Evolutionary conservation across 345 rosid species (phyloP).

Genomic region (Draba incana): DNA sequence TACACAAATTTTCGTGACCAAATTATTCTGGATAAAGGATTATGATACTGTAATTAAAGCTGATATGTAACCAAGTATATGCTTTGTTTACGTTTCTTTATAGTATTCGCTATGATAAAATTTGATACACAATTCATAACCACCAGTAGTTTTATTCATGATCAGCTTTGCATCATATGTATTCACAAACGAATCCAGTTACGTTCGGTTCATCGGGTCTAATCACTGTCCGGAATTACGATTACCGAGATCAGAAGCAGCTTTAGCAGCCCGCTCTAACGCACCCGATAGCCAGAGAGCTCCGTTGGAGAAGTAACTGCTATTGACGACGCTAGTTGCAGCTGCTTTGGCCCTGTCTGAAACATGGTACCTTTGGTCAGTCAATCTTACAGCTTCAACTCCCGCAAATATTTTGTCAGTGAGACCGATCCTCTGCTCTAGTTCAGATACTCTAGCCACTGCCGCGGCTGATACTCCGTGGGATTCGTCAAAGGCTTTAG

Average conservation of each 20-base stretch:
- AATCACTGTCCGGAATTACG: conserved; percentile 42
- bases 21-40: neutral
- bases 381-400: conserved; percentile 65
- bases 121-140: conserved; percentile 14
- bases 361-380: conserved; percentile 68
- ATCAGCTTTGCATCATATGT: conserved; percentile 21
- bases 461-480: conserved; percentile 78
- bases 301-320: conserved; percentile 79
- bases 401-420: conserved; percentile 68
- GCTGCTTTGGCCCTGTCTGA: conserved; percentile 67
- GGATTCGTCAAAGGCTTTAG: conserved; percentile 72
- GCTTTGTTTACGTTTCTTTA: neutral
- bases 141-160: neutral
- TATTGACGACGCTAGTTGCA: conserved; percentile 63
- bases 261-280: conserved; percentile 68
- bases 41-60: neutral
- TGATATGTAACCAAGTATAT: too few species aligned
- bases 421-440: conserved; percentile 66
- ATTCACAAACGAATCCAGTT: conserved; percentile 23
- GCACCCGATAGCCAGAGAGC: conserved; percentile 82
- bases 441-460: conserved; percentile 64
- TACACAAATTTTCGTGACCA: neutral
- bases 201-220: neutral
- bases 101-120: conserved; percentile 4
- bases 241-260: conserved; percentile 66